Percentiles rank a stretch among this genome's conserved stretches.
Conservation (phyloP, 2,329 filamentous ascomycete genomes). For the Botrytis tulipae region DNA sequence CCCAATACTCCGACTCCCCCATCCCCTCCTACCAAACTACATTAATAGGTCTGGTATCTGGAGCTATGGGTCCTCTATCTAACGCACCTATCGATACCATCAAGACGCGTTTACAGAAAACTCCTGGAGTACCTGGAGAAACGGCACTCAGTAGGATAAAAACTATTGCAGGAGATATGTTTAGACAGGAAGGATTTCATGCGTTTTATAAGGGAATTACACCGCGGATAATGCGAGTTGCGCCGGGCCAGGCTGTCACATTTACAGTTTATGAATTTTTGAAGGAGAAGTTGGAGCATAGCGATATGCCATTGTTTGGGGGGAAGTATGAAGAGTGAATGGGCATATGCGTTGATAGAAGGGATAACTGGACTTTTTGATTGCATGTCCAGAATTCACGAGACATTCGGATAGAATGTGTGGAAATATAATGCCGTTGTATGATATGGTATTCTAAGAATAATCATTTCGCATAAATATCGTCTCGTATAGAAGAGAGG, state of each 20-base stretch:
- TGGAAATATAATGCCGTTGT: background rate
- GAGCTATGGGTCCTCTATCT: constrained; percentile 91
- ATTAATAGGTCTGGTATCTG: constrained; percentile 79
- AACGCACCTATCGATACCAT: constrained; percentile 99
- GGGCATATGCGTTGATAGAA: background rate
- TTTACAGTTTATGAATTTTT: constrained; percentile 77
- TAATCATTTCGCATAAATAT: background rate
- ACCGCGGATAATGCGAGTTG: constrained; percentile 93
- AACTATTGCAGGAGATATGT: constrained; percentile 78
- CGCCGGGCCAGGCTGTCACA: constrained; percentile 83
- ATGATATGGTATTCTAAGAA: background rate
- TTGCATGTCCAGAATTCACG: background rate
- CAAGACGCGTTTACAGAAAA: constrained; percentile 94
- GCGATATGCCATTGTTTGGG: constrained; percentile 56
- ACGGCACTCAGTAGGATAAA: constrained; percentile 77
- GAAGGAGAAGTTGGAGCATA: constrained; percentile 68
- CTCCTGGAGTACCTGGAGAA: constrained; percentile 75
- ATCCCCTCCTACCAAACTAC: constrained; percentile 90
- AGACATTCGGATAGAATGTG: background rate
- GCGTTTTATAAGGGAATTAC: constrained; percentile 99
- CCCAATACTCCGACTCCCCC: constrained; percentile 60
- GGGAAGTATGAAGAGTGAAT: constrained; percentile 66
- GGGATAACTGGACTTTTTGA: background rate
- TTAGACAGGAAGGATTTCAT: constrained; percentile 87
- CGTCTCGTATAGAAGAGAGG: background rate